Percentiles rank a stretch among this genome's conserved stretches.
These are phyloP conservation scores for Solanum aculeatissimum DNA, from an alignment of 305 asterid species.

Conservation along the genomic window DNA sequence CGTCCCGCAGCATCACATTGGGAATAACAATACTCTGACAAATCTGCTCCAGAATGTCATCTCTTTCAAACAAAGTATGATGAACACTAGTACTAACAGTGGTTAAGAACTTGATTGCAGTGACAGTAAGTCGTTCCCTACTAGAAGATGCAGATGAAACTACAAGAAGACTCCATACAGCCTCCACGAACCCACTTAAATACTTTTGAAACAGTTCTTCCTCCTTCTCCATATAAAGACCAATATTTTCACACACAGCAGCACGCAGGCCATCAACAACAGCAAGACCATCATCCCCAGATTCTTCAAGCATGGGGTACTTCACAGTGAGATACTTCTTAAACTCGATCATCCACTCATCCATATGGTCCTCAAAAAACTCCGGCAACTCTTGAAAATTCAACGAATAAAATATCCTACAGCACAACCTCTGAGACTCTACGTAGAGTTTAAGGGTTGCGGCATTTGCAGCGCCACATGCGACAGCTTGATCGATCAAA, in stretches of 20 bases:
- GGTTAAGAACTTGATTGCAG: constrained; percentile 79
- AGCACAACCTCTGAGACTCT: constrained; percentile 82
- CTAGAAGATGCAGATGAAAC: constrained; percentile 50
- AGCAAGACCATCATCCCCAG: constrained; percentile 61
- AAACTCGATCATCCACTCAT: constrained; percentile 89
- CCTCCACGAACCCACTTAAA: constrained; percentile 72
- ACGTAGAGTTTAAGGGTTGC: constrained; percentile 40
- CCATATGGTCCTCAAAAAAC: constrained; percentile 88
- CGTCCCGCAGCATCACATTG: constrained; percentile 92
- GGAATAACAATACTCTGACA: constrained; percentile 84
- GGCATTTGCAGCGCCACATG: constrained; percentile 33
- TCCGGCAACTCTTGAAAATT: constrained; percentile 70
- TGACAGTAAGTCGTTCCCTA: constrained; percentile 75
- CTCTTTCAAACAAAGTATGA: constrained; percentile 65
- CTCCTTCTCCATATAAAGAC: constrained; percentile 77
- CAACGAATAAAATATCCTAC: constrained; percentile 74
- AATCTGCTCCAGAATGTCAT: constrained; percentile 67
- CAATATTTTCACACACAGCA: constrained; percentile 80
- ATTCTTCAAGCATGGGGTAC: constrained; percentile 56
- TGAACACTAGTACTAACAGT: constrained; percentile 77
- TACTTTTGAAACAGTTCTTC: constrained; percentile 63
- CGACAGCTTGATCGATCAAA: constrained; percentile 36
- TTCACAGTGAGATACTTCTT: constrained; percentile 56
- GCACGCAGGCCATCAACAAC: constrained; percentile 71
- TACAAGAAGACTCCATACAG: constrained; percentile 80